These are phyloP conservation scores for Scenedesmus sp. DNA, from an alignment of 163 green algal genomes.

Conservation along the genomic window DNA sequence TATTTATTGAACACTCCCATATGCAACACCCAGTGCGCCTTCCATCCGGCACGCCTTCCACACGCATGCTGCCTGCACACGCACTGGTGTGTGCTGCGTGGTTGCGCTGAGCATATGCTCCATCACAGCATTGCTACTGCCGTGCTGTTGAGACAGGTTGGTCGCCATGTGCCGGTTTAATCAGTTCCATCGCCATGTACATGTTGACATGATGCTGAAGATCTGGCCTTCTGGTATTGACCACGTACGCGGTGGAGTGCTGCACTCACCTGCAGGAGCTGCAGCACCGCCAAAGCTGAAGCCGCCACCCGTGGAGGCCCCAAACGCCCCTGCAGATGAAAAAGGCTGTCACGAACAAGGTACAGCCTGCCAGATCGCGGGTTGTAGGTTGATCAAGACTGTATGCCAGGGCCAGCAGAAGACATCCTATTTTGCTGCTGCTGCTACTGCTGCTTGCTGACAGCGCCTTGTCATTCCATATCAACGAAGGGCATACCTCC, in stretches of 20 bases:
- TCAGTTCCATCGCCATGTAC: not conserved
- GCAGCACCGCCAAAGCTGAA: constrained; percentile 50
- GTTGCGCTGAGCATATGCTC: no score
- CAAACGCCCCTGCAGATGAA: constrained; percentile 23
- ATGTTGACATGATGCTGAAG: not conserved
- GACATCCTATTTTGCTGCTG: not conserved
- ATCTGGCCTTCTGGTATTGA: not conserved
- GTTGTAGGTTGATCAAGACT: not conserved
- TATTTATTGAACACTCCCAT: not conserved
- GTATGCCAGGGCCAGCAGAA: not conserved
- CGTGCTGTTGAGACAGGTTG: not conserved
- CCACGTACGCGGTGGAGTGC: not conserved
- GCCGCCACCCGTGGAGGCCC: constrained; percentile 35
- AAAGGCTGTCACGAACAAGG: not conserved
- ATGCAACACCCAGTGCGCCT: not conserved
- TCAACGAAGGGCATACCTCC: not conserved
- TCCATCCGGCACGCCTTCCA: not conserved
- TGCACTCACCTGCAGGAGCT: not conserved
- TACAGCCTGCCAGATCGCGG: not conserved
- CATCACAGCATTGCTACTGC: no score
- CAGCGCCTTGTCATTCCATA: not conserved
- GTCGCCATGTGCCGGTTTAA: no score
- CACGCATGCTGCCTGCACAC: not conserved
- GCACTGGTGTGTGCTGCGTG: not conserved
- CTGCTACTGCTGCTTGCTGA: not conserved